Percentiles rank a stretch among this genome's conserved stretches.
phyloP scores from a whole-genome alignment of 352 stramenopile genomes.

The Phytophthora lateralis region DNA sequence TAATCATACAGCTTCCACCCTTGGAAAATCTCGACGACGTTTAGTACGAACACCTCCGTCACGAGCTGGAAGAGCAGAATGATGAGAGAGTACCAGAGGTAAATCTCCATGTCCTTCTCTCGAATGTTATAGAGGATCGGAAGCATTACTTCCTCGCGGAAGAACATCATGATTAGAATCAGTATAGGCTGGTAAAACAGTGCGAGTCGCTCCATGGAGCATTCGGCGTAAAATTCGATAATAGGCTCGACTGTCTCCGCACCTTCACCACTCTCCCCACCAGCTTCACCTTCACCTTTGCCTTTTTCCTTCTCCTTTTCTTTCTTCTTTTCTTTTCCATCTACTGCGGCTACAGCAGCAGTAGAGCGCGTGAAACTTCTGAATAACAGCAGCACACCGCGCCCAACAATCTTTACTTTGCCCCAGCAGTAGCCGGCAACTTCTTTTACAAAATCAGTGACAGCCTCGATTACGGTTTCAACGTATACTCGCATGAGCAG shows the following conservation, averaged over 20 bases:
- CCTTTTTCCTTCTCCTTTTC: slow-evolving; percentile 38
- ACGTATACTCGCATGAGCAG: slow-evolving; percentile 93
- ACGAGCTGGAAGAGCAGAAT: slow-evolving; percentile 96
- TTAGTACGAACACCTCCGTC: slow-evolving; percentile 95
- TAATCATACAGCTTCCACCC: slow-evolving; percentile 99
- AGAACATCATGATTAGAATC: slow-evolving; percentile 96
- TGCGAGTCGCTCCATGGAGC: slow-evolving; percentile 91
- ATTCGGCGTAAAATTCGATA: slow-evolving; percentile 93
- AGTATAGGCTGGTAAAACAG: slow-evolving; percentile 95
- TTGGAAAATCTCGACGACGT: slow-evolving; percentile 96
- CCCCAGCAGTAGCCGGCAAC: slow-evolving; percentile 42
- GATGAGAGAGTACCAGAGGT: slow-evolving; percentile 95
- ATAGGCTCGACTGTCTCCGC: slow-evolving; percentile 96
- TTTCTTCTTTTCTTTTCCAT: slow-evolving; percentile 31
- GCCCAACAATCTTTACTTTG: slow-evolving; percentile 47
- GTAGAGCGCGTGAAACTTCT: slow-evolving; percentile 62
- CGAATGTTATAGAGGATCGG: slow-evolving; percentile 96
- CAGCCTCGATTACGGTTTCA: slow-evolving; percentile 83
- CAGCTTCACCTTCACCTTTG: slow-evolving; percentile 48
- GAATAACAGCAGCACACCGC: slow-evolving; percentile 46
- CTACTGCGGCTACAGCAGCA: slow-evolving; percentile 15
- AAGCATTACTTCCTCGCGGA: slow-evolving; percentile 93
- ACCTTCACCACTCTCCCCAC: slow-evolving; percentile 52
- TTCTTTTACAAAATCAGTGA: slow-evolving; percentile 62
- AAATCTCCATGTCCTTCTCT: slow-evolving; percentile 98